Evolutionary conservation across 768 basidiomycete species (phyloP).

Genomic region (Rhodotorula toruloides): DNA sequence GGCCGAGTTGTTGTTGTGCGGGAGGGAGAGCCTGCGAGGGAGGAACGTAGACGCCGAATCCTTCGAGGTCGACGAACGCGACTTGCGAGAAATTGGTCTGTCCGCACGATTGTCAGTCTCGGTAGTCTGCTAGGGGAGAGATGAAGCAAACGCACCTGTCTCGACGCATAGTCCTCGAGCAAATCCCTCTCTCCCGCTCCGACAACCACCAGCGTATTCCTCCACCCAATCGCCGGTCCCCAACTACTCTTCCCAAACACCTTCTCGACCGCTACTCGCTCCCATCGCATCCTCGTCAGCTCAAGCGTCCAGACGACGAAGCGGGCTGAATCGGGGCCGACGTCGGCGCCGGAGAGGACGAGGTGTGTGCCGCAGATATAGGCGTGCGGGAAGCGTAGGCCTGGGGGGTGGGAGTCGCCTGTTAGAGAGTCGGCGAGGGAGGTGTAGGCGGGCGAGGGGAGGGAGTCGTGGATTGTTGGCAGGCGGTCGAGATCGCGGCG

Average conservation of each 20-base stretch:
- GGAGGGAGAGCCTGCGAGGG: constrained; percentile 59
- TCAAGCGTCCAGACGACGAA: constrained; percentile 74
- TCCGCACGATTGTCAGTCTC: constrained; percentile 48
- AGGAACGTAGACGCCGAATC: constrained; percentile 90
- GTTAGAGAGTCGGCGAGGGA: constrained; percentile 11
- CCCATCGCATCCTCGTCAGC: constrained; percentile 56
- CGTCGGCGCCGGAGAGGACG: constrained; percentile 61
- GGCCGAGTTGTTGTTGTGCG: constrained; percentile 75
- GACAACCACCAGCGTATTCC: constrained; percentile 81
- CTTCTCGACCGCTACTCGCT: constrained; percentile 77
- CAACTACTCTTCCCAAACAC: constrained; percentile 81
- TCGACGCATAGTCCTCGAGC: constrained; percentile 76
- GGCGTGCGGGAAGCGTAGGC: constrained; percentile 90
- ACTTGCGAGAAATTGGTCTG: constrained; percentile 61
- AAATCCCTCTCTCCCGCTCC: constrained; percentile 76
- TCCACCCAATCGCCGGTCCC: constrained; percentile 87
- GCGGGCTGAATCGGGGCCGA: constrained; percentile 71
- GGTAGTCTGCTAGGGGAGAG: too few relatives aligned
- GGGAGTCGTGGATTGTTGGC: constrained; percentile 55
- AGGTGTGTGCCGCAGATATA: constrained; percentile 83
- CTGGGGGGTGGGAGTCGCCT: constrained; percentile 74
- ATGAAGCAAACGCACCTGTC: background rate
- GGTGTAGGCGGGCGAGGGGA: constrained; percentile 65
- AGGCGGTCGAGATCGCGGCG: constrained; percentile 91
- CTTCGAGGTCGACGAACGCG: constrained; percentile 53